phyloP scores from a whole-genome alignment of 192 early-diverging fungal genomes.

The Coemansia sp. region DNA sequence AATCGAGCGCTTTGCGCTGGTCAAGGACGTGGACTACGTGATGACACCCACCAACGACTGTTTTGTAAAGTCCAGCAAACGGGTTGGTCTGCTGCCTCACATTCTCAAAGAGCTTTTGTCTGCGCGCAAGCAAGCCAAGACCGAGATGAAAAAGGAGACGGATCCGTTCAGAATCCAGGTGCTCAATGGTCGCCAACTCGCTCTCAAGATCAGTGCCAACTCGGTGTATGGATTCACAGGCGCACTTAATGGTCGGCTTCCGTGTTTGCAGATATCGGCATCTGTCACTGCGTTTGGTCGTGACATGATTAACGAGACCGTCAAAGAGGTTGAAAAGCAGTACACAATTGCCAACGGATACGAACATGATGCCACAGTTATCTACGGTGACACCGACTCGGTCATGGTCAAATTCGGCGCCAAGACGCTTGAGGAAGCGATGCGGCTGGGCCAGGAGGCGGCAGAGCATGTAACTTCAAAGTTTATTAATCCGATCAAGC shows the following conservation, averaged over 20 bases:
- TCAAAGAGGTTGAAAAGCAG: conserved; percentile 77
- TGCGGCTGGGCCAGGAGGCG: conserved; percentile 85
- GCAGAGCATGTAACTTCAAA: conserved; percentile 82
- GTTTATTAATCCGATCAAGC: conserved; percentile 91
- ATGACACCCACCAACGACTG: conserved; percentile 87
- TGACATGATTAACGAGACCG: conserved; percentile 92
- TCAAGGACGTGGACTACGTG: conserved; percentile 81
- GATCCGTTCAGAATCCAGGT: conserved; percentile 95
- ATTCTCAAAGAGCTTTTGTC: conserved; percentile 87
- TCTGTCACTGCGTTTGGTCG: conserved; percentile 94
- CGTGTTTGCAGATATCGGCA: conserved; percentile 90
- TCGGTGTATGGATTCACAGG: conserved; percentile 98
- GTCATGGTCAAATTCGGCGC: conserved; percentile 99
- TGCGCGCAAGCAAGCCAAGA: conserved; percentile 91
- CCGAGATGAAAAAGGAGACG: conserved; percentile 92
- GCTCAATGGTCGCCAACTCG: conserved; percentile 94
- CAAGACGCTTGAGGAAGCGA: conserved; percentile 74
- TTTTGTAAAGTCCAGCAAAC: conserved; percentile 76
- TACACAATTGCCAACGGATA: conserved; percentile 89
- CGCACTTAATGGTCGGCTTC: conserved; percentile 87
- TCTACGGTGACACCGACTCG: conserved; percentile 99
- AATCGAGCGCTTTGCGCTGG: conserved; percentile 66
- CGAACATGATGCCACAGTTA: conserved; percentile 82
- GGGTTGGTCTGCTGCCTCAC: conserved; percentile 84
- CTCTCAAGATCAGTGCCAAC: conserved; percentile 95